Percentiles rank a stretch among this genome's conserved stretches.
phyloP scores from a whole-genome alignment of 2,329 filamentous ascomycete species.

The Hirsutella thompsonii region DNA sequence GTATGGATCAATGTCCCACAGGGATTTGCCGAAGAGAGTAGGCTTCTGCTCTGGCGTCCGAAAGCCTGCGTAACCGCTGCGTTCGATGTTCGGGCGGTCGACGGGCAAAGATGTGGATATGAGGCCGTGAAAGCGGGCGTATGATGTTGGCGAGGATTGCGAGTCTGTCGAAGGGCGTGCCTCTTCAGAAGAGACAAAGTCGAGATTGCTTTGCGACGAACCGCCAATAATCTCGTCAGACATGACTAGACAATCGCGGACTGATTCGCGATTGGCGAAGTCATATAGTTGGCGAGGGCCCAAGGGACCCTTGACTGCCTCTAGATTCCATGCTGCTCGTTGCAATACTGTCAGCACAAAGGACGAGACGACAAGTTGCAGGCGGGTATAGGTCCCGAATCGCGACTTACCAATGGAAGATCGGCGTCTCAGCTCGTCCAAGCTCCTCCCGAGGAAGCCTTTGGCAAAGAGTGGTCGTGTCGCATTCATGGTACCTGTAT shows the following conservation, averaged over 20 bases:
- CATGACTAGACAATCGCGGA: conserved; percentile 59
- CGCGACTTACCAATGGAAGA: conserved; percentile 37
- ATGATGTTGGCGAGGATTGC: conserved; percentile 19
- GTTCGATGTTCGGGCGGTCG: conserved; percentile 59
- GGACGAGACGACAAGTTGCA: not conserved
- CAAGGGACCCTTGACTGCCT: conserved; percentile 52
- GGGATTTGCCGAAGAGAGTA: conserved; percentile 72
- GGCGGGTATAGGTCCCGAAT: not conserved
- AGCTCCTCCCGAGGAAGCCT: conserved; percentile 43
- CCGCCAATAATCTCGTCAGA: conserved; percentile 80
- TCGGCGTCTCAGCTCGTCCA: conserved; percentile 46
- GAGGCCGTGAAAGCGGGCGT: conserved; percentile 72
- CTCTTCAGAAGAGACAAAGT: conserved; percentile 33
- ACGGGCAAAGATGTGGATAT: conserved; percentile 78
- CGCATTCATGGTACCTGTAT: conserved; percentile 41
- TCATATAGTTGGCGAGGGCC: conserved; percentile 51
- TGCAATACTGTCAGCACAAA: not conserved
- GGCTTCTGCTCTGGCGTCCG: conserved; percentile 64
- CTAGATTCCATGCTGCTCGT: conserved; percentile 48
- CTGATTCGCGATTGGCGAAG: conserved; percentile 39
- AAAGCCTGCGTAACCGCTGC: conserved; percentile 83
- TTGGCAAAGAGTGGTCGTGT: conserved; percentile 30
- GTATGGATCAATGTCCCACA: conserved; percentile 88
- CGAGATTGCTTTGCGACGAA: conserved; percentile 62
- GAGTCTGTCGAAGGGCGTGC: not conserved